Evolutionary conservation across 1,284 basidiomycete genomes (phyloP).

Genomic region (Trichosporon sp.): DNA sequence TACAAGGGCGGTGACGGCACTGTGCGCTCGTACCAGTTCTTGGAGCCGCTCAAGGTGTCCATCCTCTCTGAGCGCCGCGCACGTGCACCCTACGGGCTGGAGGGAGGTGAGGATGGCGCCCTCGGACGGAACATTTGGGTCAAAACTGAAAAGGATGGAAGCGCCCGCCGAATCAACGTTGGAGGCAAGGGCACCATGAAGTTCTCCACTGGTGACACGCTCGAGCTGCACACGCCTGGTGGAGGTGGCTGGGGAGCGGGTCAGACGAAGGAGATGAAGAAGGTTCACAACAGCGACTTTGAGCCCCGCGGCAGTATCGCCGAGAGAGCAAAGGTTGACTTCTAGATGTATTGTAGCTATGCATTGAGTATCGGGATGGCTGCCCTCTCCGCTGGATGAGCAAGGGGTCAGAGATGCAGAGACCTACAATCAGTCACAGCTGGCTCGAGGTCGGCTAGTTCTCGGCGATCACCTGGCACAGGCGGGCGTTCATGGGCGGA

Average conservation of each 20-base stretch:
- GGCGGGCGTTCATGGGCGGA: no score
- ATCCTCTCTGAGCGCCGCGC: slow-evolving; percentile 57
- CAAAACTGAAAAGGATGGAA: slow-evolving; percentile 61
- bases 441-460: no score
- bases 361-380: neutral
- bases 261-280: neutral
- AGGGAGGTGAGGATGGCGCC: slow-evolving; percentile 38
- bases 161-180: slow-evolving; percentile 58
- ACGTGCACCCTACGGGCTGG: slow-evolving; percentile 41
- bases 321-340: slow-evolving; percentile 26
- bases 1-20: slow-evolving; percentile 86
- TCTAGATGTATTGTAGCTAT: slow-evolving; percentile 62
- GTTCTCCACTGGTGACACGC: slow-evolving; percentile 41
- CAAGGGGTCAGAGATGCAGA: no score
- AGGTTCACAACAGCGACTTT: slow-evolving; percentile 22
- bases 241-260: slow-evolving; percentile 42
- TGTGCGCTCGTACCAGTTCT: slow-evolving; percentile 82
- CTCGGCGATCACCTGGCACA: no score
- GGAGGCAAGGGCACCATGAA: slow-evolving; percentile 33
- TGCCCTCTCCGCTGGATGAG: no score
- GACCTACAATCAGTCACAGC: no score
- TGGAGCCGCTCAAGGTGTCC: slow-evolving; percentile 83
- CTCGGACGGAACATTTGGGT: slow-evolving; percentile 43
- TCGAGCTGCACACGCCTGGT: slow-evolving; percentile 47
- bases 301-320: slow-evolving; percentile 19